phyloP scores from a whole-genome alignment of 2,329 filamentous ascomycete genomes.

The Chaetomiaceae sp. region DNA sequence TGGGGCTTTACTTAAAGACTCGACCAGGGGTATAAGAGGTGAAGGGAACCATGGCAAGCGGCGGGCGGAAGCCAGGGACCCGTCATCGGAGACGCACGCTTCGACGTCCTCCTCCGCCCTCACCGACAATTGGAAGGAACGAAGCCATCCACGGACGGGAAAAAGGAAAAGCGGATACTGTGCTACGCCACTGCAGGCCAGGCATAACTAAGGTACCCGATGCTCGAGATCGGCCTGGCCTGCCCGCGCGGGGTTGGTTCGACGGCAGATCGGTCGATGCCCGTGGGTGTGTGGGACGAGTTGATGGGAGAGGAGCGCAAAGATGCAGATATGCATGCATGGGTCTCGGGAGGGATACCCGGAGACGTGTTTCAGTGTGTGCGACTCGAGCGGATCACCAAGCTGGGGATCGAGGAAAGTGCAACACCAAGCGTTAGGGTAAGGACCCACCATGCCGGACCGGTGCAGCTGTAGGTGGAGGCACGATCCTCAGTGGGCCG shows the following conservation, averaged over 20 bases:
- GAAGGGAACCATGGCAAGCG: background rate
- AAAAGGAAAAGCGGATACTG: background rate
- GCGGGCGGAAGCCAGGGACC: background rate
- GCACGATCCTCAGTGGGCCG: too few relatives aligned
- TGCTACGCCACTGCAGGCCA: background rate
- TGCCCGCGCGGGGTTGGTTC: background rate
- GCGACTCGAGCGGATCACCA: too few relatives aligned
- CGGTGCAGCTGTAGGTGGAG: too few relatives aligned
- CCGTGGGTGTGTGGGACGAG: background rate
- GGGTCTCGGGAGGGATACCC: constrained; percentile 18
- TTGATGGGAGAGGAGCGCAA: background rate
- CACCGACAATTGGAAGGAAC: constrained; percentile 12
- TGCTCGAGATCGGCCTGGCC: background rate
- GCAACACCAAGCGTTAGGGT: too few relatives aligned
- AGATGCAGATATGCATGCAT: background rate
- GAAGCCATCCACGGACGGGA: constrained; percentile 2
- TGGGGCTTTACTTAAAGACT: background rate
- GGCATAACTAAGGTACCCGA: constrained; percentile 3
- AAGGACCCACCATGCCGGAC: background rate
- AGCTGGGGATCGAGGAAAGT: too few relatives aligned
- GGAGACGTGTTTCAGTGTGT: background rate
- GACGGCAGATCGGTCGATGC: background rate
- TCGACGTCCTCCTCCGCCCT: background rate
- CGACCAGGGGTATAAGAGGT: constrained; percentile 3
- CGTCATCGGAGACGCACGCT: background rate